phyloP scores from a whole-genome alignment of 1,284 basidiomycete genomes.

The Cutaneotrichosporon sp. region DNA sequence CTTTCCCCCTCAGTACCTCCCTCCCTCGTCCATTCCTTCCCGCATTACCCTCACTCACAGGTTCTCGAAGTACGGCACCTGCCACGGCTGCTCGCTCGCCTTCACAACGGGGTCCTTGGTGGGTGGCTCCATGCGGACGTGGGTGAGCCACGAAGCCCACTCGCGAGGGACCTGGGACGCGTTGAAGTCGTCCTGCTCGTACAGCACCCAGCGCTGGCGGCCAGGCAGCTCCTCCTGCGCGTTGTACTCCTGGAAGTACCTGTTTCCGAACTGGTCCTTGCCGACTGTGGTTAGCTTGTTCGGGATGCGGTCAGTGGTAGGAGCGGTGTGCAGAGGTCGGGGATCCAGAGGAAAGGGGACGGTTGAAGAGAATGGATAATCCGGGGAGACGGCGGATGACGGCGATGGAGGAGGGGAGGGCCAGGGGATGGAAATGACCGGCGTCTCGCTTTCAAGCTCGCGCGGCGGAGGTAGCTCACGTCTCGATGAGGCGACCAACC shows the following conservation, averaged over 20 bases:
- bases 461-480: neutral
- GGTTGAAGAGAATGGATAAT: neutral
- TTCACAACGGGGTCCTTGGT: conserved; percentile 70
- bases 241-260: conserved; percentile 86
- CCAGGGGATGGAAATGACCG: neutral
- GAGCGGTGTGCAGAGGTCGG: neutral
- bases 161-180: conserved; percentile 86
- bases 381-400: neutral
- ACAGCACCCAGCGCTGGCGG: conserved; percentile 92
- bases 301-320: neutral
- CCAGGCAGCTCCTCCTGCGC: conserved; percentile 81
- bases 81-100: conserved; percentile 71
- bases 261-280: conserved; percentile 86
- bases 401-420: neutral
- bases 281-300: conserved; percentile 58
- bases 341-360: neutral
- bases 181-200: conserved; percentile 80
- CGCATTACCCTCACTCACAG: conserved; percentile 59
- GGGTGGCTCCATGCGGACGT: conserved; percentile 80
- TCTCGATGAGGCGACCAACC: neutral
- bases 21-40: neutral
- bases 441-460: neutral
- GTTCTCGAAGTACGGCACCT: conserved; percentile 50
- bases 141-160: conserved; percentile 93
- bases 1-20: neutral